These are phyloP conservation scores for Schwanniomyces pseudopolymorphus DNA, from an alignment of 805 yeast species.

Conservation along the genomic window DNA sequence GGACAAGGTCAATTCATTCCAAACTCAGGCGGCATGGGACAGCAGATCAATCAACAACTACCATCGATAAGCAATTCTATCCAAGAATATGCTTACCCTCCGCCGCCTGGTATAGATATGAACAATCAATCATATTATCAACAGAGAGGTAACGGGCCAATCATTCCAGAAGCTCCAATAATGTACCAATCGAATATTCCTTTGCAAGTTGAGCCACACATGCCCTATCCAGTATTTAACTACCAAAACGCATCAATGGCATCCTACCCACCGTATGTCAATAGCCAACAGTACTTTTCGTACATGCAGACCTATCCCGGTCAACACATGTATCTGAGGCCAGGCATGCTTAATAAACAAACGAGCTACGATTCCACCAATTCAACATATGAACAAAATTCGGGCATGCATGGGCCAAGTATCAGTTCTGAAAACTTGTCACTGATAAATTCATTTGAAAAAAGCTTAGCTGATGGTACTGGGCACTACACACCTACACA, in stretches of 20 bases:
- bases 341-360: neutral
- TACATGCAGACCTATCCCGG: neutral
- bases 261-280: neutral
- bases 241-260: neutral
- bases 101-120: neutral
- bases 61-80: conserved; percentile 1
- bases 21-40: neutral
- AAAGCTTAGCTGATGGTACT: neutral
- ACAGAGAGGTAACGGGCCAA: neutral
- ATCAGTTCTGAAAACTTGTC: neutral
- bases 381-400: neutral
- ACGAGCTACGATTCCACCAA: neutral
- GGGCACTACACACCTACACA: conserved; percentile 33
- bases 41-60: conserved; percentile 5
- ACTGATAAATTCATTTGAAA: neutral
- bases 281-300: neutral
- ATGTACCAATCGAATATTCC: conserved; percentile 9
- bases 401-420: neutral
- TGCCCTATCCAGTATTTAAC: conserved; percentile 3
- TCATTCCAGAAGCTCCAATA: conserved; percentile 4
- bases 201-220: conserved; percentile 6
- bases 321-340: neutral
- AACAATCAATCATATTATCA: conserved; percentile 4
- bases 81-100: neutral
- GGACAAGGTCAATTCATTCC: neutral